Base-by-base conservation (phyloP, 1,139 yeast genomes). In the Candida labiduridarum region DNA sequence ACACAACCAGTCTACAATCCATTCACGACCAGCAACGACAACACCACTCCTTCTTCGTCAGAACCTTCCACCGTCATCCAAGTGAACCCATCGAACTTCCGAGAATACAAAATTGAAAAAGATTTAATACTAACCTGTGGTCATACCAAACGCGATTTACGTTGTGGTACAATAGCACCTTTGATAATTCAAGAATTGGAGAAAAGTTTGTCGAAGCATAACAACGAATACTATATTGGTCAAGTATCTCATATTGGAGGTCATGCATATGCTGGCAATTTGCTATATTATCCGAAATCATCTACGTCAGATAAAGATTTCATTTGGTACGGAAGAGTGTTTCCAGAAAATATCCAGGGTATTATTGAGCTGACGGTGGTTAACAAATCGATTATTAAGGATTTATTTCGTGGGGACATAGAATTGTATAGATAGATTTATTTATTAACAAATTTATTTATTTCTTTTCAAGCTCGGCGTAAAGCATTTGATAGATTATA, bases 231-330 rank as follows among this genome's bases (percentile, higher is more conserved):
- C 6, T 69, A 72, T n/a, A 75, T 84, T 16, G 89, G 89, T 0
- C 61, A 77, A 15, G 72, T 85, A 1, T 82, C 89, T 10, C 95
- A 87, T 62, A 71, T 87, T 41, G 92, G 94, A 0, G 95, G 95
- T 0, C 95, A 87, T 62, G 87, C 76, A 0, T 87, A 83, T 63
- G 94, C 95, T 2, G 95, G 94, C 0, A 87, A 87, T 61, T 82
- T 87, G 15, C 67, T 87, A 2, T 79, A 79, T 50, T 81, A 81
- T 55, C 76, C 79, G 1, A 49, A 49, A 22, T 76, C 74, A 44
- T 59, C 64, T 9, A 57, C 65, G 11, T 44, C 45, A 9, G 18
- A 40, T 11, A 76, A 77, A 0, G 67, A 76, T n/a, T 63, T 72
- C 5, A 67, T 83, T 1, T 87, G 92, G 92, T 87, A 87, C 59